Base-by-base conservation (phyloP, 768 basidiomycete species). In the Coprinellus micaceus region DNA sequence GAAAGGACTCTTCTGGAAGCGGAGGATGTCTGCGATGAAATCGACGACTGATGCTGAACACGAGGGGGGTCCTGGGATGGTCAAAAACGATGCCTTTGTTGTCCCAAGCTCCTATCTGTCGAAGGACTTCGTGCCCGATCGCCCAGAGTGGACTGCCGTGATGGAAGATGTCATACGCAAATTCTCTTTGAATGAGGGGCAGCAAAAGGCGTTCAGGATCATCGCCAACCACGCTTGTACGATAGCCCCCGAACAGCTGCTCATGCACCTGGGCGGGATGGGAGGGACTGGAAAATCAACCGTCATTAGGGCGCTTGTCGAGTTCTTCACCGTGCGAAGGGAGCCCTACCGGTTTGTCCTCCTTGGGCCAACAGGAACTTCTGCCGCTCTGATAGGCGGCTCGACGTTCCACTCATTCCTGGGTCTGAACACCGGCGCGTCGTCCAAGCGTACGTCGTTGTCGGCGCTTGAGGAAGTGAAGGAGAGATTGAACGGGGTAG, bases 371-470 rank as follows among this genome's bases (percentile, higher is more conserved):
- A 68, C 61, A 2, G 66, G 66, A 0, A 46, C 58, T 15, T 59
- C 65, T 1, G 65, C 66, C 1, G 57, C 55, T 1, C 13, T 60
- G 0, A 21, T 68, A 0, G 57, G 54, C 2, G 66, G 67, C 0
- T 57, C 60, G 0, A 68, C 66, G 0, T 63, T 62, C 15, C 65
- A 67, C 44, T 63, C 49, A 5, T 49, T 58, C 3, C 53, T 68
- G 2, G 58, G 65, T 1, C 10, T n/a, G 11, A 43, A 26, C 54
- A 13, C 7, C 33, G 33, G 33, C 13, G 33, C 33, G 7, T 33
- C 33, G 13, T 33, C n/a, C n/a, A n/a, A n/a, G n/a, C n/a, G 17
- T 53, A 1, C 49, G 41, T 2, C 28, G 39, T 0, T 24, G 3
- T 22, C 19, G 26, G 26, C 26, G 7, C 15, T 22, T 17, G 50